phyloP scores from a whole-genome alignment of 2,329 filamentous ascomycete species.

The Colletotrichum coccodes region DNA sequence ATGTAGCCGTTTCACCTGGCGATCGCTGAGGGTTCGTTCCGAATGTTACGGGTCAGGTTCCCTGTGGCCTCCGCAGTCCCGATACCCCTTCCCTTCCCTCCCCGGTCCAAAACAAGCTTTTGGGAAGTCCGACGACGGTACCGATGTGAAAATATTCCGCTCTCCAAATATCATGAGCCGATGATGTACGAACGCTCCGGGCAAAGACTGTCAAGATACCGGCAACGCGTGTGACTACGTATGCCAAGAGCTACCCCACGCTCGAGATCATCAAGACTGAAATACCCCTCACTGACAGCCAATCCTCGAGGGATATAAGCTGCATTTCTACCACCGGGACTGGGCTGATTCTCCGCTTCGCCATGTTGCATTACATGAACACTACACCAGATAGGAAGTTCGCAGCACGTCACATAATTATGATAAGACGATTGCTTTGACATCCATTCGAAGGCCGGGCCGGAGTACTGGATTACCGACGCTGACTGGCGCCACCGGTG shows the following conservation, averaged over 20 bases:
- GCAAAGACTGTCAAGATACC: neutral
- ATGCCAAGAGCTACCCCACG: conserved; percentile 24
- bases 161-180: neutral
- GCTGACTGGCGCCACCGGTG: neutral
- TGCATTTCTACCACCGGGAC: neutral
- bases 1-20: too few species aligned
- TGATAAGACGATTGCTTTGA: neutral
- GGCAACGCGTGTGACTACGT: neutral
- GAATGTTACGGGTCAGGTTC: neutral
- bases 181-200: too few species aligned
- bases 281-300: conserved; percentile 1
- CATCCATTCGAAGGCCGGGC: neutral
- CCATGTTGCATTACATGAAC: conserved; percentile 13
- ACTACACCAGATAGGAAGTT: conserved; percentile 21
- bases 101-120: neutral
- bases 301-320: neutral
- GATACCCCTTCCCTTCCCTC: neutral
- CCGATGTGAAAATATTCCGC: neutral
- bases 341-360: conserved; percentile 6
- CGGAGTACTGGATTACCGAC: neutral
- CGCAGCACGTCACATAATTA: neutral
- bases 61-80: too few species aligned
- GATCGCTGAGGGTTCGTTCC: neutral
- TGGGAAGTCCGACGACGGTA: neutral
- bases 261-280: neutral